These are phyloP conservation scores for Sporothrix inflata DNA, from an alignment of 2,329 filamentous ascomycete species.

Conservation along the genomic window DNA sequence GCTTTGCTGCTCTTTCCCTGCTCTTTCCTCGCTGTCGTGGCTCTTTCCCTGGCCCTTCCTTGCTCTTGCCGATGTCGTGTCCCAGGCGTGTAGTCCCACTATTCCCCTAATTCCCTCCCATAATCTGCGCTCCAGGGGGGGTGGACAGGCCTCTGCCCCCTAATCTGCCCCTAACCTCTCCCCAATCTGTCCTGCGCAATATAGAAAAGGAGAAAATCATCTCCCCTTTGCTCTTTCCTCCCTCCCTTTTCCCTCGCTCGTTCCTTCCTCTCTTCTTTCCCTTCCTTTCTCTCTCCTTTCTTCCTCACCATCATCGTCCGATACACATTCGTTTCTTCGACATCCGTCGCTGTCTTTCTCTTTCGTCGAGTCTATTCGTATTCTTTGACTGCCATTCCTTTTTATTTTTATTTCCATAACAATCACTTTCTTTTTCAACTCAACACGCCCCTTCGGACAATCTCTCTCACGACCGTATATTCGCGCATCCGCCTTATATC, in stretches of 20 bases:
- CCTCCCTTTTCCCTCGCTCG: conserved; percentile 8
- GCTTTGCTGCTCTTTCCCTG: not conserved
- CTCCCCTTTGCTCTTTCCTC: not conserved
- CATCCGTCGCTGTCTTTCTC: conserved; percentile 19
- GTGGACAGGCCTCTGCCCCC: not conserved
- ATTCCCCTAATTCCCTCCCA: conserved; percentile 12
- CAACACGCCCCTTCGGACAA: conserved; percentile 11
- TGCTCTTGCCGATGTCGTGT: conserved; percentile 16
- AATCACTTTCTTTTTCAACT: conserved; percentile 21
- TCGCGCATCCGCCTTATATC: conserved; percentile 1
- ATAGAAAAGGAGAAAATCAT: conserved; percentile 14
- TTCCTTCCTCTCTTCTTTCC: not conserved
- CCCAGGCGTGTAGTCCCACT: conserved; percentile 14
- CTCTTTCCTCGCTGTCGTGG: not conserved
- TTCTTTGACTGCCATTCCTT: conserved; percentile 28
- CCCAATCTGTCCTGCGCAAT: not conserved
- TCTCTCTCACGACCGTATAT: not conserved
- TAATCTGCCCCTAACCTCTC: not conserved
- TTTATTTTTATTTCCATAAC: conserved; percentile 10
- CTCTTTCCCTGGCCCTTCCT: conserved; percentile 1
- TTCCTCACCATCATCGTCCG: conserved; percentile 21
- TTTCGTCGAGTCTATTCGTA: conserved; percentile 22
- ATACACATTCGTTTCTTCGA: conserved; percentile 28
- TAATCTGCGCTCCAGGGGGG: conserved; percentile 21
- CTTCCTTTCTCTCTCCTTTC: not conserved